These are phyloP conservation scores for Naganishia onofrii DNA, from an alignment of 768 basidiomycete species.

Conservation along the genomic window DNA sequence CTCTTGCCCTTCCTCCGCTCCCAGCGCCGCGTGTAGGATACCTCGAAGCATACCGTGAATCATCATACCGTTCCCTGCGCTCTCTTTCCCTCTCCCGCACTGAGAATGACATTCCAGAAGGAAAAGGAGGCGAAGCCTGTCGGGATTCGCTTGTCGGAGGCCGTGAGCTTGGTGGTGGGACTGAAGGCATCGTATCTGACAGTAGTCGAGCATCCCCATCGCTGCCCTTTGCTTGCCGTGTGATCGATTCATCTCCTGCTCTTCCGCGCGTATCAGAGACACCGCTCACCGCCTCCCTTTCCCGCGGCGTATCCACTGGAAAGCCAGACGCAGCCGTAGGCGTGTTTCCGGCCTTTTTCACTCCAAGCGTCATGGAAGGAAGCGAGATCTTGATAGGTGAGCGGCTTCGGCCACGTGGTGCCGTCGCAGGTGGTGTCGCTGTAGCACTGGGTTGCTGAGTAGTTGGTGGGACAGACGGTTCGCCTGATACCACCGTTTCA, in stretches of 20 bases:
- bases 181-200: too few relatives aligned
- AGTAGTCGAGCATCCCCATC: too few relatives aligned
- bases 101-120: not conserved
- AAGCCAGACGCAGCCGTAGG: not conserved
- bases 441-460: not conserved
- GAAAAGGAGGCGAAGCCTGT: too few relatives aligned
- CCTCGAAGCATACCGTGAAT: not conserved
- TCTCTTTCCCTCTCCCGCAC: not conserved
- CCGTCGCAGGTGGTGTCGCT: not conserved
- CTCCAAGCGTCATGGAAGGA: not conserved
- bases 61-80: not conserved
- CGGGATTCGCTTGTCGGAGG: too few relatives aligned
- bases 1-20: too few relatives aligned
- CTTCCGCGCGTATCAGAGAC: too few relatives aligned
- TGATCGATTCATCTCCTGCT: too few relatives aligned
- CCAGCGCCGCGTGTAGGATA: not conserved
- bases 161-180: too few relatives aligned
- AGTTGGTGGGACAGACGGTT: not conserved
- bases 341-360: not conserved
- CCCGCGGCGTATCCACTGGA: not conserved
- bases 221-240: too few relatives aligned
- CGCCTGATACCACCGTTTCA: not conserved
- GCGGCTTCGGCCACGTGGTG: not conserved
- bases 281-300: too few relatives aligned
- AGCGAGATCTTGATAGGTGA: slow-evolving; percentile 14